phyloP scores from a whole-genome alignment of 108 stramenopile species.

The Cyclotella atomus region DNA sequence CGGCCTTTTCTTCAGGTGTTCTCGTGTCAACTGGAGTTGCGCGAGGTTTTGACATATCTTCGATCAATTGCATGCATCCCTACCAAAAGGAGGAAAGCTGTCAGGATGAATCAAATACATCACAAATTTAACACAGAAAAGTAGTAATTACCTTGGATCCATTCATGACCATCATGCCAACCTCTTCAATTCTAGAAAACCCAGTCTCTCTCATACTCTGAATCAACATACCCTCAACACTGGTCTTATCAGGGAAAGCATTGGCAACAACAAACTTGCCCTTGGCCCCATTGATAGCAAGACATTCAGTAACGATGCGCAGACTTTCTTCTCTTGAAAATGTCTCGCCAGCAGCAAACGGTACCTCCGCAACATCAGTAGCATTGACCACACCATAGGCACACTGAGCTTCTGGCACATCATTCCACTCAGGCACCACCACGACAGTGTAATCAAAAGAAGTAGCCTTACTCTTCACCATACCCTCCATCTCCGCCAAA shows the following conservation, averaged over 20 bases:
- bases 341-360: conserved; percentile 46
- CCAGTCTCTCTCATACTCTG: conserved; percentile 79
- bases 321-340: conserved; percentile 80
- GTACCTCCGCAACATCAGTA: conserved; percentile 33
- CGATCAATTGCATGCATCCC: conserved; percentile 43
- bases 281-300: conserved; percentile 67
- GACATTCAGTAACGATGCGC: conserved; percentile 76
- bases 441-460: conserved; percentile 71
- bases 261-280: conserved; percentile 58
- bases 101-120: too few species aligned
- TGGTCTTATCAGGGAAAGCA: conserved; percentile 45
- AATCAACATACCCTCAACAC: conserved; percentile 67
- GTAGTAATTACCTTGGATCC: conserved; percentile 47
- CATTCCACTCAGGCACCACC: conserved; percentile 69
- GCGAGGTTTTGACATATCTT: conserved; percentile 29
- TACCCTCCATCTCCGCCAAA: conserved; percentile 42
- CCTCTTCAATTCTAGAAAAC: conserved; percentile 76
- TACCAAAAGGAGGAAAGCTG: conserved; percentile 1
- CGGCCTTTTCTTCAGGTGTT: conserved; percentile 21
- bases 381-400: conserved; percentile 61
- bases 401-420: conserved; percentile 66
- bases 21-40: conserved; percentile 34
- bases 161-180: conserved; percentile 81
- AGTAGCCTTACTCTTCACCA: conserved; percentile 56
- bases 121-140: neutral